A percentile compares a stretch with the other conserved stretches of the same genome.
phyloP scores from a whole-genome alignment of 2,329 filamentous ascomycete species.

The Xylaria hypoxylon region DNA sequence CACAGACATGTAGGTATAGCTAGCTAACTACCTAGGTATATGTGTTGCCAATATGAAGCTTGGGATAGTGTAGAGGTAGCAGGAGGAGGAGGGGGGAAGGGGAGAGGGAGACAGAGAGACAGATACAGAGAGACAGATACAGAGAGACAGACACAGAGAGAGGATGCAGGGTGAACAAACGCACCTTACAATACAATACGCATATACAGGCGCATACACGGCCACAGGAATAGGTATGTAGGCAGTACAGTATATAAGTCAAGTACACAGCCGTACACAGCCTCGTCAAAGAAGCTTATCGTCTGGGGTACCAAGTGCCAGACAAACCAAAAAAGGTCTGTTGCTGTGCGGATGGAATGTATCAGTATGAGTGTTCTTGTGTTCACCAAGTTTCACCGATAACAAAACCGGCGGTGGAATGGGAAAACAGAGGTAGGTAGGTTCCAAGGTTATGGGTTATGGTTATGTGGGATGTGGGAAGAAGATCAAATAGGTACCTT shows the following conservation, averaged over 20 bases:
- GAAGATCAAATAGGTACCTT: too few relatives aligned
- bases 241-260: not conserved
- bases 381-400: conserved; percentile 1
- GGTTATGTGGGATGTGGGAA: too few relatives aligned
- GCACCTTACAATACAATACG: conserved; percentile 21
- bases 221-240: too few relatives aligned
- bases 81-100: conserved; percentile 14
- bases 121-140: conserved; percentile 12
- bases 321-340: not conserved
- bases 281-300: too few relatives aligned
- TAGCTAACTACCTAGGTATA: conserved; percentile 1
- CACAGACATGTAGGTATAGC: conserved; percentile 7
- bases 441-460: too few relatives aligned
- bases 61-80: conserved; percentile 20
- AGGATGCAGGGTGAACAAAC: conserved; percentile 16
- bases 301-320: too few relatives aligned
- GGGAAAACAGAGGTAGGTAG: too few relatives aligned
- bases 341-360: conserved; percentile 8
- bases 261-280: too few relatives aligned
- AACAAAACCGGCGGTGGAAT: conserved; percentile 3
- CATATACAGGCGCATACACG: conserved; percentile 8
- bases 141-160: conserved; percentile 2
- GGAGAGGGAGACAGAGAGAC: conserved; percentile 18
- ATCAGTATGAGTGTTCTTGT: not conserved
- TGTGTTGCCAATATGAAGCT: conserved; percentile 10